Percentiles rank a stretch among this genome's conserved stretches.
These are phyloP conservation scores for Oryza coarctata DNA, from an alignment of 176 grass and related monocot species.

Conservation along the genomic window DNA sequence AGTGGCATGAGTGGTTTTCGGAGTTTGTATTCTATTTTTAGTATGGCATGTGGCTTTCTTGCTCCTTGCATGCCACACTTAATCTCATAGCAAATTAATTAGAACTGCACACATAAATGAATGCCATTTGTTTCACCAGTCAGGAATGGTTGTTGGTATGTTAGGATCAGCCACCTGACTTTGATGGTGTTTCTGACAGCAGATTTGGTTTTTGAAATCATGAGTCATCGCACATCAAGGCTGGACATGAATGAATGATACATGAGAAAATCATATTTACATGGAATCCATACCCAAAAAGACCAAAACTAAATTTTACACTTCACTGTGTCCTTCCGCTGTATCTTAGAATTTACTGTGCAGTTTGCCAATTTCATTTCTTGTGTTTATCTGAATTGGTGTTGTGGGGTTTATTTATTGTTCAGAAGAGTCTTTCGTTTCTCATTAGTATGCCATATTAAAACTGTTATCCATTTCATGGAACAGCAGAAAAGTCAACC, in stretches of 20 bases:
- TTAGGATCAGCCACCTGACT: conserved; percentile 9
- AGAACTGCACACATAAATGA: background rate
- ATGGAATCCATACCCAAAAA: background rate
- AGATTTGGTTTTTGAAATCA: background rate
- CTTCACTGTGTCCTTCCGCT: background rate
- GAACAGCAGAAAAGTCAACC: conserved; percentile 68
- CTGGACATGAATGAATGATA: background rate
- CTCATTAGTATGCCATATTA: background rate
- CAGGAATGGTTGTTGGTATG: conserved; percentile 12
- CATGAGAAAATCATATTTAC: background rate
- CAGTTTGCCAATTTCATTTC: background rate
- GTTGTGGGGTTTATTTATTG: background rate
- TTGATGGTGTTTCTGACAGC: conserved; percentile 14
- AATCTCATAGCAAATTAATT: background rate
- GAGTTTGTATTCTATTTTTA: conserved; percentile 42
- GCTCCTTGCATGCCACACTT: background rate
- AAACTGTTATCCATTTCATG: conserved; percentile 41
- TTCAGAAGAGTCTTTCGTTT: conserved; percentile 5
- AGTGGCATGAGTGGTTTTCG: background rate
- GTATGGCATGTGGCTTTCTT: background rate
- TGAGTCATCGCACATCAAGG: background rate
- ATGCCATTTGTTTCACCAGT: background rate
- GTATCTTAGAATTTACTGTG: background rate
- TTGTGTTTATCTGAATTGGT: background rate
- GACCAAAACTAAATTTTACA: background rate